A percentile compares a stretch with the other conserved stretches of the same genome.
phyloP scores from a whole-genome alignment of 768 basidiomycete species.

The Glaciozyma antarctica region DNA sequence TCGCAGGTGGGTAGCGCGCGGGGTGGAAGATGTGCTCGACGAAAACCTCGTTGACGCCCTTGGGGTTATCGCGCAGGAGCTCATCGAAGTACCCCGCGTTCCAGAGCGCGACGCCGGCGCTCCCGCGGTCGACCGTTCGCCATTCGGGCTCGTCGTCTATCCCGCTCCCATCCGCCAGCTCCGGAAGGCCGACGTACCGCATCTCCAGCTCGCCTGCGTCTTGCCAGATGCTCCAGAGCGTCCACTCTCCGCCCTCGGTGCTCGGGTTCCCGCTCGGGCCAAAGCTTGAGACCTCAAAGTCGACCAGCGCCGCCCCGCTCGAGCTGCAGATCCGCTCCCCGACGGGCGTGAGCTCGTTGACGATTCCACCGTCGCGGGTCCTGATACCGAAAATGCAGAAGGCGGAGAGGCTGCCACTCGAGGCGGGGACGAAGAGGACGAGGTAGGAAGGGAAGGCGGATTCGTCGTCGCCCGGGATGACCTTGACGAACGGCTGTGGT shows the following conservation, averaged over 20 bases:
- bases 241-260: constrained; percentile 46
- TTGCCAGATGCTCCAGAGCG: constrained; percentile 69
- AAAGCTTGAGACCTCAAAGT: constrained; percentile 16
- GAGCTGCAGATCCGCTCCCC: constrained; percentile 5
- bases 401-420: constrained; percentile 48
- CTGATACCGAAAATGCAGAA: constrained; percentile 23
- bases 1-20: constrained; percentile 73
- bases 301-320: constrained; percentile 34
- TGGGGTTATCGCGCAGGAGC: constrained; percentile 54
- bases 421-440: constrained; percentile 60
- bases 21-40: constrained; percentile 74
- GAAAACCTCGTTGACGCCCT: constrained; percentile 62
- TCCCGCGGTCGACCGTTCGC: constrained; percentile 29
- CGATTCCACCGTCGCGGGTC: neutral
- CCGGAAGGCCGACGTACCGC: constrained; percentile 21
- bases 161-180: constrained; percentile 14
- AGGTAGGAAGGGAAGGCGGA: constrained; percentile 45
- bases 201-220: constrained; percentile 33
- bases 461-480: constrained; percentile 48
- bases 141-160: constrained; percentile 29
- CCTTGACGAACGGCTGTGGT: constrained; percentile 46
- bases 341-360: constrained; percentile 12
- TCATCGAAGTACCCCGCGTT: constrained; percentile 84
- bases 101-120: constrained; percentile 32
- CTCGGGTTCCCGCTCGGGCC: constrained; percentile 34